Conservation (phyloP, 306 rosid species). For the Cyamopsis tetragonoloba region DNA sequence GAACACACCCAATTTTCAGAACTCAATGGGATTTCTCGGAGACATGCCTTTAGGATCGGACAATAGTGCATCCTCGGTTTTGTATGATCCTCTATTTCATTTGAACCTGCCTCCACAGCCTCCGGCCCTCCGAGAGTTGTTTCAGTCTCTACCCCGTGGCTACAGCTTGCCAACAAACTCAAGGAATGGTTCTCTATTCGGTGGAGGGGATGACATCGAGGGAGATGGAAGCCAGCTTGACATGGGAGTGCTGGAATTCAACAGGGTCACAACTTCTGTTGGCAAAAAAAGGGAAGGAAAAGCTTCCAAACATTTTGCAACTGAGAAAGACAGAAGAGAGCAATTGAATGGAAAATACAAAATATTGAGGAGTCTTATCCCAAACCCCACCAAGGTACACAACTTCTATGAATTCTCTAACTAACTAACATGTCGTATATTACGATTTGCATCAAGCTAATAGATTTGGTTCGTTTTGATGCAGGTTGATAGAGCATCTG, state of each 20-base stretch:
- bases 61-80: constrained; percentile 43
- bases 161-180: constrained; percentile 57
- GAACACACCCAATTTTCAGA: constrained; percentile 35
- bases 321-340: constrained; percentile 74
- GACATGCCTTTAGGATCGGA: constrained; percentile 51
- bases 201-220: constrained; percentile 63
- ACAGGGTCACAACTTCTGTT: constrained; percentile 44
- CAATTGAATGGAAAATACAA: constrained; percentile 58
- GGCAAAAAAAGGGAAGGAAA: constrained; percentile 55
- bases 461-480: constrained; percentile 9
- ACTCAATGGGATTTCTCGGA: constrained; percentile 41
- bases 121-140: constrained; percentile 61
- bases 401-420: background rate
- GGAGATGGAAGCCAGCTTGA: constrained; percentile 59
- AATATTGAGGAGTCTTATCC: constrained; percentile 55
- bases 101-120: constrained; percentile 90
- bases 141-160: constrained; percentile 69
- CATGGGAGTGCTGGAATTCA: constrained; percentile 72
- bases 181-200: constrained; percentile 54
- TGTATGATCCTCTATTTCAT: constrained; percentile 72
- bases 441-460: background rate
- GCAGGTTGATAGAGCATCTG: constrained; percentile 80
- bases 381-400: constrained; percentile 72
- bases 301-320: constrained; percentile 56
- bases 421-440: background rate